These are phyloP conservation scores for Geotrichum bryndzae DNA, from an alignment of 1,139 yeast species.

Conservation along the genomic window DNA sequence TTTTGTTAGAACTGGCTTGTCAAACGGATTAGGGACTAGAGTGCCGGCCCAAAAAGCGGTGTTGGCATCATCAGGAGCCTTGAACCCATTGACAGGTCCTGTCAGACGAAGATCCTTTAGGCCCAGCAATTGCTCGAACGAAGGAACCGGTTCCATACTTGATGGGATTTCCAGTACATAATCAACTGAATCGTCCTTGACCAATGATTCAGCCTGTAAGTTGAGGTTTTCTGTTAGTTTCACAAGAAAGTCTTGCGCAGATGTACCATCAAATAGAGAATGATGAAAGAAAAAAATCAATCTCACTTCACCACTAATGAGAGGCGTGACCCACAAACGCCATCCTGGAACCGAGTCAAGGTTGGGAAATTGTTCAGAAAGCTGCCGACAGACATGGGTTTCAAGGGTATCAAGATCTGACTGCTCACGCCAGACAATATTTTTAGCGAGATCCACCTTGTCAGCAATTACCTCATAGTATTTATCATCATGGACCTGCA, in stretches of 20 bases:
- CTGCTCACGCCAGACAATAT: not conserved
- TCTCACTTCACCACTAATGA: not conserved
- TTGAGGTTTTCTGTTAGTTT: constrained; percentile 3
- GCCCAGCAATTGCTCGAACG: constrained; percentile 8
- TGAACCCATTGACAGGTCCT: not conserved
- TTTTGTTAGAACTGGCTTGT: not conserved
- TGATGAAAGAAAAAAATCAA: constrained; percentile 13
- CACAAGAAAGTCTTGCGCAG: constrained; percentile 1
- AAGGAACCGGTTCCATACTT: not conserved
- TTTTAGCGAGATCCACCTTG: constrained; percentile 1
- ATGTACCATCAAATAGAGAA: constrained; percentile 11
- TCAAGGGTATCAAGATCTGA: not conserved
- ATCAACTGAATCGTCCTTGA: not conserved
- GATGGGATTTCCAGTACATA: not conserved
- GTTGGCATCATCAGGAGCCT: not conserved
- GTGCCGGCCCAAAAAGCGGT: constrained; percentile 7
- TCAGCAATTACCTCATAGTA: not conserved
- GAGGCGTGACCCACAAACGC: constrained; percentile 14
- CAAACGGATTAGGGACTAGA: not conserved
- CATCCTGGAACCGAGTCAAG: constrained; percentile 8
- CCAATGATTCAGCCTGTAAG: not conserved
- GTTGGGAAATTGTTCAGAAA: constrained; percentile 2
- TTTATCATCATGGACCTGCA: not conserved
- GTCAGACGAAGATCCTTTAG: not conserved
- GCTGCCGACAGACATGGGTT: not conserved